Percentiles rank a stretch among this genome's conserved stretches.
Evolutionary conservation across 768 basidiomycete genomes (phyloP).

Genomic region (Pulveroboletus sp.): DNA sequence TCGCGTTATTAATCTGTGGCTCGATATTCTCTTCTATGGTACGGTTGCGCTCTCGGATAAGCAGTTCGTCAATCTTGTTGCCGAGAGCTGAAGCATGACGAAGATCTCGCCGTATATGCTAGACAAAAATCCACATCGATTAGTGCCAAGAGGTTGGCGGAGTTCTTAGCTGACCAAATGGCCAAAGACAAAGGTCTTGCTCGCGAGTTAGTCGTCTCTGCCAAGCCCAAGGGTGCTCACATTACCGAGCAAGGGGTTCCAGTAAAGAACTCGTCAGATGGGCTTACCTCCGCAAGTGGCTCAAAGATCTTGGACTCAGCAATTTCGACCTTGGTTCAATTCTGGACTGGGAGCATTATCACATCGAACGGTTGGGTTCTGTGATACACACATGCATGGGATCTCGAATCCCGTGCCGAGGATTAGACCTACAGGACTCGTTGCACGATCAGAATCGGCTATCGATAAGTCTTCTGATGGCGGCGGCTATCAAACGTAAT

Average conservation of each 20-base stretch:
- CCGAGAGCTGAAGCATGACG: conserved; percentile 97
- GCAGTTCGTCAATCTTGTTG: conserved; percentile 95
- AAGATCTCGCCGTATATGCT: conserved; percentile 95
- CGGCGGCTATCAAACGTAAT: too few species aligned
- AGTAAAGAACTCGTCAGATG: conserved; percentile 89
- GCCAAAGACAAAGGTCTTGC: conserved; percentile 99
- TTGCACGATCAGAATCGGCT: too few species aligned
- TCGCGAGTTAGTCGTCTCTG: conserved; percentile 98
- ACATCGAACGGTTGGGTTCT: conserved; percentile 94
- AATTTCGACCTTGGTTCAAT: conserved; percentile 92
- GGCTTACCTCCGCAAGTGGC: conserved; percentile 90
- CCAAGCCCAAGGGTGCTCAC: conserved; percentile 86
- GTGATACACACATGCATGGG: conserved; percentile 98
- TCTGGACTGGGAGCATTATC: conserved; percentile 97
- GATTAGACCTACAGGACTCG: too few species aligned
- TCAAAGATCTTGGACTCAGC: conserved; percentile 84
- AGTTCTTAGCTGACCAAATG: conserved; percentile 97
- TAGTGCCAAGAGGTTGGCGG: conserved; percentile 88
- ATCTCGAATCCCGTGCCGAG: conserved; percentile 95
- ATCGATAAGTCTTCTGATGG: too few species aligned
- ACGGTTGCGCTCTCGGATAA: conserved; percentile 82
- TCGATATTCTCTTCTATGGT: conserved; percentile 87
- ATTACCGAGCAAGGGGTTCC: conserved; percentile 97
- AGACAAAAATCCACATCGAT: conserved; percentile 98
- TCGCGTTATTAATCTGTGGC: conserved; percentile 99